Percentiles rank a stretch among this genome's conserved stretches.
Conservation (phyloP, 2,329 filamentous ascomycete genomes). For the Chrysoporthe cubensis region DNA sequence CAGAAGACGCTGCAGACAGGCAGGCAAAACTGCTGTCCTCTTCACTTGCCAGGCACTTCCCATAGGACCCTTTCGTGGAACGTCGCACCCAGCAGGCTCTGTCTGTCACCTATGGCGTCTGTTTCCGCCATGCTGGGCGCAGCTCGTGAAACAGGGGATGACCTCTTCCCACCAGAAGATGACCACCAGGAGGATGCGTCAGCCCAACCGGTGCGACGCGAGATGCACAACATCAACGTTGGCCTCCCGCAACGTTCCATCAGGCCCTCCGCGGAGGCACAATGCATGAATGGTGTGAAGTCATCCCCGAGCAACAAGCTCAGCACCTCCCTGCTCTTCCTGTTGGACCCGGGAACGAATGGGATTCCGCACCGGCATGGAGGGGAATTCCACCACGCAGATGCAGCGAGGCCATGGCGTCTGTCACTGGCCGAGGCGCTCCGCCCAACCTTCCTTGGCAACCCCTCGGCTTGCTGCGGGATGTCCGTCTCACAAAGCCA, state of each 20-base stretch:
- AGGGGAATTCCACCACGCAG: too few species aligned
- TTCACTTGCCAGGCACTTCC: background rate
- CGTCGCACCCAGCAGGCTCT: background rate
- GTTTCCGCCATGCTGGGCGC: background rate
- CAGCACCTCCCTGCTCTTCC: too few species aligned
- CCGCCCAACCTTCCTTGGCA: background rate
- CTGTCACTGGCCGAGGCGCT: background rate
- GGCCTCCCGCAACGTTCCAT: constrained; percentile 8
- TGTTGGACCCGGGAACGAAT: background rate
- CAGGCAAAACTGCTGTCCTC: too few species aligned
- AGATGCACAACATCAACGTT: background rate
- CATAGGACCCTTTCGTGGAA: background rate
- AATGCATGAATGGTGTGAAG: background rate
- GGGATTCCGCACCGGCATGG: background rate
- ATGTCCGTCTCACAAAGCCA: background rate
- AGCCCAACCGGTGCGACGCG: background rate
- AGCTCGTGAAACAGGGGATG: background rate
- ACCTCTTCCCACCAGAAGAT: background rate
- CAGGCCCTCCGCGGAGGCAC: background rate
- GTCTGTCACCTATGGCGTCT: background rate
- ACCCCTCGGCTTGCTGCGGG: background rate
- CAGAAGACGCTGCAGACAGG: background rate
- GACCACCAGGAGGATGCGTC: background rate
- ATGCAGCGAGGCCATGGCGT: too few species aligned
- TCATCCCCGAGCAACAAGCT: background rate